Conservation (phyloP, 176 grass and related monocot species). For the Carex cristatella region DNA sequence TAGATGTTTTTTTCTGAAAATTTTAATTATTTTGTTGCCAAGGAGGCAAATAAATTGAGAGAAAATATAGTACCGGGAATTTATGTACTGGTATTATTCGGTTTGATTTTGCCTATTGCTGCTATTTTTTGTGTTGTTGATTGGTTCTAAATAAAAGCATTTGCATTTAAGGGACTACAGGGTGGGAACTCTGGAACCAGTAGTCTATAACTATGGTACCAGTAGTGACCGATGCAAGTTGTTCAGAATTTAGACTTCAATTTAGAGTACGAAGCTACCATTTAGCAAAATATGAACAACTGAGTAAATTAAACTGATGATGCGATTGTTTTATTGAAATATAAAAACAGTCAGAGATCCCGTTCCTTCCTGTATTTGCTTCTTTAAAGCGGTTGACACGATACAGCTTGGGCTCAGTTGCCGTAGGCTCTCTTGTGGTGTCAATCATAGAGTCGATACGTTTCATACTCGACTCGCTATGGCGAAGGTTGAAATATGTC, state of each 20-base stretch:
- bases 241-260: not conserved
- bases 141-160: not conserved
- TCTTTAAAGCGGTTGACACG: constrained; percentile 71
- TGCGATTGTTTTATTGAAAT: not conserved
- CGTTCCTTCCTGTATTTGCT: constrained; percentile 78
- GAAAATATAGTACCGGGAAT: not conserved
- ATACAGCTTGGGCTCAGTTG: constrained; percentile 86
- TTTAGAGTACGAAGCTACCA: not conserved
- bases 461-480: constrained; percentile 86
- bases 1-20: not conserved
- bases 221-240: not conserved
- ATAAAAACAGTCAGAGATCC: constrained; percentile 75
- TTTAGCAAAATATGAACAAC: not conserved
- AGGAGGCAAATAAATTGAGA: not conserved
- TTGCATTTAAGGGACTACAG: not conserved
- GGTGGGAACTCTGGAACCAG: not conserved
- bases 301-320: not conserved
- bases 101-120: not conserved
- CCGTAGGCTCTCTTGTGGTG: constrained; percentile 80
- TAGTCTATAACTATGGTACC: too few species aligned
- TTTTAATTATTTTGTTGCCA: not conserved
- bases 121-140: not conserved
- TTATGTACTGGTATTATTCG: not conserved
- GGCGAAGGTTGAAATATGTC: constrained; percentile 70
- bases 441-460: constrained; percentile 82